Evolutionary conservation across 148 eudicot species (phyloP).

Genomic region (Diospyros kaki): DNA sequence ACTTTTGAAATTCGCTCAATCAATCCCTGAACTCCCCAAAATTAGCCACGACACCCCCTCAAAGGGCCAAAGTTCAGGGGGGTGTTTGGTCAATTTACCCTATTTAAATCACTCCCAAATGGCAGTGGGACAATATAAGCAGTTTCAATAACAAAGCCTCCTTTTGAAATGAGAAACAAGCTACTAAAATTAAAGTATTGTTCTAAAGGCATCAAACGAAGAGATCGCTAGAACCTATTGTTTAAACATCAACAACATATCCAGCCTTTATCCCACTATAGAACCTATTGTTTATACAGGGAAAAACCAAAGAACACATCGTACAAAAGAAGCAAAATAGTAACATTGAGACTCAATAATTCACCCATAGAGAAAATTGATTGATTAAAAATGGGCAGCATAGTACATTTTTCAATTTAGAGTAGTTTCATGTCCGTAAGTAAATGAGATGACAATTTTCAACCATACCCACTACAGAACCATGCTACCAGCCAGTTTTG

Average conservation of each 20-base stretch:
- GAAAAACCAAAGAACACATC: background rate
- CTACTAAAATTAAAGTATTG: background rate
- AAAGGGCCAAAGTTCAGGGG: too few species aligned
- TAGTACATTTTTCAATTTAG: background rate
- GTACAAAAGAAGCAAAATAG: background rate
- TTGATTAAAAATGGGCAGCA: background rate
- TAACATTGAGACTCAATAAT: background rate
- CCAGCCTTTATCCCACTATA: too few species aligned
- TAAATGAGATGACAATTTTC: background rate
- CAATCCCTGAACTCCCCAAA: too few species aligned
- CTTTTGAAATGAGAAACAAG: background rate
- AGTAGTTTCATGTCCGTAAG: background rate
- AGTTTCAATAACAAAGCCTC: constrained; percentile 2
- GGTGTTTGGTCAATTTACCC: too few species aligned
- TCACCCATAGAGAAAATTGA: background rate
- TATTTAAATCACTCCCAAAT: too few species aligned
- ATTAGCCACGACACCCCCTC: too few species aligned
- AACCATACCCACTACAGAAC: background rate
- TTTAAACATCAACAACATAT: too few species aligned
- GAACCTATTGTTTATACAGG: background rate
- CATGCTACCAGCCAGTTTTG: background rate
- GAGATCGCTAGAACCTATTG: background rate
- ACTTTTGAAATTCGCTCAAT: too few species aligned
- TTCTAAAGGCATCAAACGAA: background rate
- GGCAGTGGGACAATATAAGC: background rate